Base-by-base conservation (phyloP, 169 alveolate species). In the Plasmodium vivax region DNA sequence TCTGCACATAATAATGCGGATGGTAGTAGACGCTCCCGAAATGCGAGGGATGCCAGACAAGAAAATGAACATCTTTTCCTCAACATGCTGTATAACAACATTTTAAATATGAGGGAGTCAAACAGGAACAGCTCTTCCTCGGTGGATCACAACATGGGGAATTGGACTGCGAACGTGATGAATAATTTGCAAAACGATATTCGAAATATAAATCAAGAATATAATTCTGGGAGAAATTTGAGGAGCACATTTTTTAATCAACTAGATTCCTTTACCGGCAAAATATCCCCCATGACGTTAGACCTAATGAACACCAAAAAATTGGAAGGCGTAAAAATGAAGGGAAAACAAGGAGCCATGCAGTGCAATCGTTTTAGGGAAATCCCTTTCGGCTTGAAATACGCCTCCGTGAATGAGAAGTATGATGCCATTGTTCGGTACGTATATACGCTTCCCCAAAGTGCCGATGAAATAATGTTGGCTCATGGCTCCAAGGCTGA, bases 391-490 rank as follows among this genome's bases (percentile, higher is more conserved):
- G 68, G 62, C 1, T 34, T 75, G 41, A 87, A 47, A 54, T 34
- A 8, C 56, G 43, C 71, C 12, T 75, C 75, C 62, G 34, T n/a
- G 51, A 54, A 75, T 32, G 45, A 87, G 23, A 90, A 80, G 45
- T 90, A 90, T 47, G 91, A 90, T 27, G 84, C 34, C 16, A 90
- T 16, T 41, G 51, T 90, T 80, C 81, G 51, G 58, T 79, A 90
- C 73, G 56, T 90, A 80, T 90, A 90, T 62, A 90, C 94, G 14
- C 34, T 90, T 23, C 54, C 94, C 34, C 34, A 54, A 27, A 80
- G 94, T 58, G 94, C 94, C 2, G 94, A 90, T 90, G 75, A 90
- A 62, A 90, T 90, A 7, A 62, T 90, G 47, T 23, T 80, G 58
- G 41, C 16, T 19, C 80, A 23, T 90, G 54, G 51, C 12, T 5